phyloP scores from a whole-genome alignment of 352 stramenopile species.

The Globisporangium canariense region DNA sequence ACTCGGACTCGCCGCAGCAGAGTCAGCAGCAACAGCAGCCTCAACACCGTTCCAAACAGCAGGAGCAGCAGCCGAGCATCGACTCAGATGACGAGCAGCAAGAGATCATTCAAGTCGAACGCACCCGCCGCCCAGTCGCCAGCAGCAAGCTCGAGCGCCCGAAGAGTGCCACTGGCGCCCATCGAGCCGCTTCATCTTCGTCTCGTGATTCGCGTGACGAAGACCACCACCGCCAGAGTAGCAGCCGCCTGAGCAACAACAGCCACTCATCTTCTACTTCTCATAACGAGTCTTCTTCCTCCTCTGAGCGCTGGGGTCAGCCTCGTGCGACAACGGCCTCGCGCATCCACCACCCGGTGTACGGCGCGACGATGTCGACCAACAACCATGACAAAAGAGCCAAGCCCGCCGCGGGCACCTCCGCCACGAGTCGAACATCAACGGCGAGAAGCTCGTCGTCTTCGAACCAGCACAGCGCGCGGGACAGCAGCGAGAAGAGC shows the following conservation, averaged over 20 bases:
- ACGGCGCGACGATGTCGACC: constrained; percentile 38
- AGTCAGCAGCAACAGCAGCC: constrained; percentile 15
- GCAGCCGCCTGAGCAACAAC: constrained; percentile 28
- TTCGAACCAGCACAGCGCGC: constrained; percentile 25
- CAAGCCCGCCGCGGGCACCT: constrained; percentile 2
- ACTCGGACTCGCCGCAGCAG: constrained; percentile 30
- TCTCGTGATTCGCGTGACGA: constrained; percentile 29
- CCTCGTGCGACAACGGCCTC: constrained; percentile 28
- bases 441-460: constrained; percentile 16
- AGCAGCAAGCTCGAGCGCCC: constrained; percentile 39
- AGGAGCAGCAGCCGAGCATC: constrained; percentile 21
- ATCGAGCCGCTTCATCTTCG: constrained; percentile 16
- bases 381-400: constrained; percentile 23
- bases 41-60: constrained; percentile 16
- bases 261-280: constrained; percentile 28
- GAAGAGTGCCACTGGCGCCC: constrained; percentile 31
- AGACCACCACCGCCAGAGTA: constrained; percentile 29
- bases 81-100: constrained; percentile 40
- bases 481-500: constrained; percentile 30
- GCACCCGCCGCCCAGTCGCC: constrained; percentile 19
- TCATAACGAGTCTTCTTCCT: constrained; percentile 19
- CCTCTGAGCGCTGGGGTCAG: constrained; percentile 51
- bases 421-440: constrained; percentile 6
- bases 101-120: constrained; percentile 42
- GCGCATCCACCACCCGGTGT: constrained; percentile 29